Conservation (phyloP, 2,329 filamentous ascomycete species). For the Whalleya microplaca region DNA sequence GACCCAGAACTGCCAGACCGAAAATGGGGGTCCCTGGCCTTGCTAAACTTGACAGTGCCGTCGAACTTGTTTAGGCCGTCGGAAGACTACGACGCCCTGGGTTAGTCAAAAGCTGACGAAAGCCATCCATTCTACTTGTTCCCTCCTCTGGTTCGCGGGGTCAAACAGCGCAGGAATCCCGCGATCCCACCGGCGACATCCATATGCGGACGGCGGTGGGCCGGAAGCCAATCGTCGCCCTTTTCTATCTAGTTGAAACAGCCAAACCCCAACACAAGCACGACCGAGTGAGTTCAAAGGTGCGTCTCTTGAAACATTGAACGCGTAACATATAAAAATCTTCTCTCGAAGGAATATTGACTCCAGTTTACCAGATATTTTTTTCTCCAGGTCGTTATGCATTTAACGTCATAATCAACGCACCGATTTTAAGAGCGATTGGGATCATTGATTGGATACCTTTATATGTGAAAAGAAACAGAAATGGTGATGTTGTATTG, state of each 20-base stretch:
- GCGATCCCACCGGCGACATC: background rate
- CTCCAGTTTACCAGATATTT: constrained; percentile 19
- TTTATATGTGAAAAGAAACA: too few species aligned
- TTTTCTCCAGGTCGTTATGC: constrained; percentile 9
- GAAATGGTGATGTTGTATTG: too few species aligned
- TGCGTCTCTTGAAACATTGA: constrained; percentile 28
- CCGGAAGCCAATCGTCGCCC: background rate
- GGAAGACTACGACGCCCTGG: constrained; percentile 1
- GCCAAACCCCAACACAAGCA: constrained; percentile 16
- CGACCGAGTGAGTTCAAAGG: constrained; percentile 16
- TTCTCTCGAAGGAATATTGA: constrained; percentile 11
- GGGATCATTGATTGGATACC: too few species aligned
- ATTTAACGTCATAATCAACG: constrained; percentile 23
- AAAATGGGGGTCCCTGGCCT: too few species aligned
- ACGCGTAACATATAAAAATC: constrained; percentile 19
- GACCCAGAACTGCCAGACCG: too few species aligned
- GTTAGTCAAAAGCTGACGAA: constrained; percentile 10
- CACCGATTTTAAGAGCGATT: constrained; percentile 1
- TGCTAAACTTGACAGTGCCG: too few species aligned
- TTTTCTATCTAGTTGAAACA: constrained; percentile 9
- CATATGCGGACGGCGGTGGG: background rate
- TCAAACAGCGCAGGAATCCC: constrained; percentile 1
- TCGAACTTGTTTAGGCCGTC: background rate
- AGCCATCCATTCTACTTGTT: constrained; percentile 3
- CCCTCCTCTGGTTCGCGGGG: constrained; percentile 13